Conservation (phyloP, 768 basidiomycete species). For the Mycena latifolia region DNA sequence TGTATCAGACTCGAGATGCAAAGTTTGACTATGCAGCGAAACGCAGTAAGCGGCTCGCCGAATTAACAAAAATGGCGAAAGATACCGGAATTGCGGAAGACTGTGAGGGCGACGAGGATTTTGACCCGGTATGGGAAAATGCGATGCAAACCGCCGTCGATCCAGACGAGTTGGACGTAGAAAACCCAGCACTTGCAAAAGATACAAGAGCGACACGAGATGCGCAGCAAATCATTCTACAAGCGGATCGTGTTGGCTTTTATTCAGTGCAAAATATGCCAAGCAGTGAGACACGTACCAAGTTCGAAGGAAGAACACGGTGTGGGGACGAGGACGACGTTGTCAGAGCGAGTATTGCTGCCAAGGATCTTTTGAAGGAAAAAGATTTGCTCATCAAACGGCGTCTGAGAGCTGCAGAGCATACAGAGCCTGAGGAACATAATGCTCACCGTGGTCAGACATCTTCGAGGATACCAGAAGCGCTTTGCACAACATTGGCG, state of each 20-base stretch:
- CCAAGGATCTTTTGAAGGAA: slow-evolving; percentile 4
- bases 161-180: slow-evolving; percentile 1
- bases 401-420: slow-evolving; percentile 9
- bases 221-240: slow-evolving; percentile 1
- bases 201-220: slow-evolving; percentile 10
- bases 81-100: background rate
- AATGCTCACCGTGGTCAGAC: background rate
- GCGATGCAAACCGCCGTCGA: slow-evolving; percentile 21
- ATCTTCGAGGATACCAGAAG: background rate
- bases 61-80: background rate
- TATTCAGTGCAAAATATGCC: background rate
- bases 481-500: slow-evolving; percentile 29
- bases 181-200: background rate
- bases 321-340: slow-evolving; percentile 7
- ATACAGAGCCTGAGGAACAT: slow-evolving; percentile 3
- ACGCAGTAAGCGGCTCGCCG: background rate
- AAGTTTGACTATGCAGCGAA: slow-evolving; percentile 10
- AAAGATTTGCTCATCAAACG: slow-evolving; percentile 9
- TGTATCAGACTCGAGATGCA: slow-evolving; percentile 24
- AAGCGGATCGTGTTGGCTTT: slow-evolving; percentile 12
- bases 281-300: background rate
- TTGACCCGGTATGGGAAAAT: slow-evolving; percentile 23
- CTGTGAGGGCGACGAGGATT: background rate
- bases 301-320: slow-evolving; percentile 14
- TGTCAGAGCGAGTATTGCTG: slow-evolving; percentile 5